Base-by-base conservation (phyloP, 805 yeast genomes). In the Cyberlindnera subsufficiens region DNA sequence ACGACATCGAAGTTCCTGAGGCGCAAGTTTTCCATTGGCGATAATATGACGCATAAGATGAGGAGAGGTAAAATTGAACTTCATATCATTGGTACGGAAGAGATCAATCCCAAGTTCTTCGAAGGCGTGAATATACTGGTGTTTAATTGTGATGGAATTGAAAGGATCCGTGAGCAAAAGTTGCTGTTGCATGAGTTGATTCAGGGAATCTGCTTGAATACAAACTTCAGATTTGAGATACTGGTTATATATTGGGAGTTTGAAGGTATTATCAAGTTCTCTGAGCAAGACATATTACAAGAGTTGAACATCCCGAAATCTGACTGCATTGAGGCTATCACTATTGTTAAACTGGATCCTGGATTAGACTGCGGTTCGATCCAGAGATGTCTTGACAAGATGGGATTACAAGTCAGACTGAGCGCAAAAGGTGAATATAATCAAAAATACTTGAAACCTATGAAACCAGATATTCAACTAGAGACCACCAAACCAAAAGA, bases 171-270 rank as follows among this genome's bases (percentile, higher is more conserved):
- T 58, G 32, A 66, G 46, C 53, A 64, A 51, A 37, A 41, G 19
- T 9, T 38, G 5, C 20, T 48, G 8, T 46, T 68, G 32, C 57
- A 54, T n/a, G 67, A 65, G 34, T 42, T 68, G 15, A 47, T 64
- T 2, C 60, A 64, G 20, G 68, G 65, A 4, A 52, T 65, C 8
- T 55, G 66, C 5, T 42, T 65, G 27, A 59, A 64, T 38, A 58
- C 67, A 5, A 64, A 63, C 37, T 58, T 52, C 31, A 57, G 59
- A 38, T 63, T 67, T 40, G 59, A 59, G 27, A 43, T 68, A 11
- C 17, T 67, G 19, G 47, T 69, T 3, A 45, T 67, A 3, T 66
- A 62, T 42, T 68, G 74, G 74, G 70, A 66, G 32, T 57, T 69
- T n/a, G 55, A 63, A 36, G 45, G 47, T 3, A 41, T 43, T 1